Evolutionary conservation across 805 yeast genomes (phyloP).

Genomic region (Sporopachydermia lactativora): DNA sequence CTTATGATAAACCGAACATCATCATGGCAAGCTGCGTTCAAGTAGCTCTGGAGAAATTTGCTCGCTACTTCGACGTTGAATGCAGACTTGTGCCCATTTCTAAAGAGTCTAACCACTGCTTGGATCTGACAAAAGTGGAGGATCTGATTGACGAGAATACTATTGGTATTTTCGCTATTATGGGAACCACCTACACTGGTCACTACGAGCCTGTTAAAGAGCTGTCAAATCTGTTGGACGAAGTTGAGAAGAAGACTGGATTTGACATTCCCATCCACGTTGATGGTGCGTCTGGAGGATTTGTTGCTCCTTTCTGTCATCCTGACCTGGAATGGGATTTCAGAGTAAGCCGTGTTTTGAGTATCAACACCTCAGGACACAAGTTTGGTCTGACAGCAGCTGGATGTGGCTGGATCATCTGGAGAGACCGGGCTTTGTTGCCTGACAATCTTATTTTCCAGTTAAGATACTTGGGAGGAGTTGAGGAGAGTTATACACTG

Average conservation of each 20-base stretch:
- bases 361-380: constrained; percentile 87
- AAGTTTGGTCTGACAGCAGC: constrained; percentile 85
- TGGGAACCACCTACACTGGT: constrained; percentile 91
- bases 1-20: constrained; percentile 59
- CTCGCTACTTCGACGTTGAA: constrained; percentile 87
- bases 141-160: constrained; percentile 78
- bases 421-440: constrained; percentile 50
- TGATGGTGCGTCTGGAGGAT: constrained; percentile 88
- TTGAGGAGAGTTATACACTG: constrained; percentile 74
- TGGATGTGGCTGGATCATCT: constrained; percentile 86
- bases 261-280: constrained; percentile 70
- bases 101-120: constrained; percentile 42
- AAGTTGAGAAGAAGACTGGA: constrained; percentile 54
- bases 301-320: constrained; percentile 72
- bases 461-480: constrained; percentile 74
- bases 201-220: constrained; percentile 68
- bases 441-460: constrained; percentile 67
- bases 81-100: constrained; percentile 59
- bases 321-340: constrained; percentile 82
- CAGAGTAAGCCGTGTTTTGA: constrained; percentile 56
- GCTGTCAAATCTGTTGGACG: constrained; percentile 52
- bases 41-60: constrained; percentile 89
- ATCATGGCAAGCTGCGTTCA: constrained; percentile 89
- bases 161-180: constrained; percentile 75
- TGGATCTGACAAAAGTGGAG: constrained; percentile 46